Evolutionary conservation across 805 yeast genomes (phyloP).

Genomic region (Metschnikowia borealis): DNA sequence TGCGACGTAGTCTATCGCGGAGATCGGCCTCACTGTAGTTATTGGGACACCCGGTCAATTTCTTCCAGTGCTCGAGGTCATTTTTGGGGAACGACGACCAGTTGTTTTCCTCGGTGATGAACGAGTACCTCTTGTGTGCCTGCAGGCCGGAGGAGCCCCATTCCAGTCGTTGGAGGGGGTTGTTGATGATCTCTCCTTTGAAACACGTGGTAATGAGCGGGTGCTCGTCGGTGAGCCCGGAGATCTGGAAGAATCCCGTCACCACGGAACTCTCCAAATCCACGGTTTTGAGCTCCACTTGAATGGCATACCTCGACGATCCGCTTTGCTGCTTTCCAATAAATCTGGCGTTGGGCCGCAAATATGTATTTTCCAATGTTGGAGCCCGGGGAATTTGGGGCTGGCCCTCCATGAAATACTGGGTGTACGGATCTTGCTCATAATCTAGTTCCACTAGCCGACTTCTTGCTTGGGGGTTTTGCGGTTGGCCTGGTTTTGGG

Average conservation of each 20-base stretch:
- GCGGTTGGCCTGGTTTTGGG: background rate
- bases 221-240: conserved; percentile 58
- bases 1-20: conserved; percentile 23
- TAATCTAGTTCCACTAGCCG: background rate
- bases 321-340: conserved; percentile 72
- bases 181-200: conserved; percentile 65
- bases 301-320: conserved; percentile 57
- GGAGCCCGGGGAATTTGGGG: conserved; percentile 12
- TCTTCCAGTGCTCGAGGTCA: conserved; percentile 51
- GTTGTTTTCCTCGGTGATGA: conserved; percentile 51
- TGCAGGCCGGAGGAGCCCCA: conserved; percentile 20
- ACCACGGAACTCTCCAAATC: conserved; percentile 44
- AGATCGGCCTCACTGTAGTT: conserved; percentile 44
- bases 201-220: conserved; percentile 69
- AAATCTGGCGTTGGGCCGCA: conserved; percentile 60
- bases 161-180: conserved; percentile 29
- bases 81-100: conserved; percentile 50
- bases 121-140: conserved; percentile 38
- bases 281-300: conserved; percentile 66
- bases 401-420: conserved; percentile 6
- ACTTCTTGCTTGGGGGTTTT: background rate
- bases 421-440: conserved; percentile 9
- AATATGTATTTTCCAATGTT: conserved; percentile 37
- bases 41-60: conserved; percentile 39
- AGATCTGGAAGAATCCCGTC: conserved; percentile 61